Percentiles rank a stretch among this genome's conserved stretches.
These are phyloP conservation scores for Pythium monospermum DNA, from an alignment of 352 stramenopile genomes.

Conservation along the genomic window DNA sequence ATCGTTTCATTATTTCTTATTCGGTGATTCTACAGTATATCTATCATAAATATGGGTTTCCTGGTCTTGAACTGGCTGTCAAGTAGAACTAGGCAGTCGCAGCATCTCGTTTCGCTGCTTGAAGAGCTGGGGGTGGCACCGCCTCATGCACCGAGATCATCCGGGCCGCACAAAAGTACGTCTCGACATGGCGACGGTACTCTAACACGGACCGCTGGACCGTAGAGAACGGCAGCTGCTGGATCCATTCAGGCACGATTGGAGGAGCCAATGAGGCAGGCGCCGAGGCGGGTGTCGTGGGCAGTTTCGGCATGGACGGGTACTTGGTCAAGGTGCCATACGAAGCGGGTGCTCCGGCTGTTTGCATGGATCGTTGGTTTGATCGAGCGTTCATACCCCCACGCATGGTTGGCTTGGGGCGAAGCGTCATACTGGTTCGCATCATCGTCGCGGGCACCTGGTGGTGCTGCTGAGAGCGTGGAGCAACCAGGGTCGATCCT, in stretches of 20 bases:
- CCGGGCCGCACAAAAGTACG: slow-evolving; percentile 51
- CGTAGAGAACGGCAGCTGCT: slow-evolving; percentile 30
- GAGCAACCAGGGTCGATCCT: too few species aligned
- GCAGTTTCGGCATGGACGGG: slow-evolving; percentile 8
- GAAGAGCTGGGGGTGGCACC: slow-evolving; percentile 54
- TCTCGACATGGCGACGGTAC: slow-evolving; percentile 63
- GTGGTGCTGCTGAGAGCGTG: neutral
- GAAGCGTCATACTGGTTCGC: slow-evolving; percentile 17
- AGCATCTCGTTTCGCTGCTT: slow-evolving; percentile 2
- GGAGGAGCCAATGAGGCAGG: slow-evolving; percentile 8
- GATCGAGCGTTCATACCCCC: slow-evolving; percentile 3
- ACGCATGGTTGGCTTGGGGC: slow-evolving; percentile 7
- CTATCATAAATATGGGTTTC: too few species aligned
- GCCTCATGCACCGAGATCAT: slow-evolving; percentile 64
- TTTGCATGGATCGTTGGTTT: slow-evolving; percentile 5
- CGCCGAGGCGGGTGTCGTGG: slow-evolving; percentile 7
- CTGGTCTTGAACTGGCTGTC: too few species aligned
- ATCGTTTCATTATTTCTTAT: too few species aligned
- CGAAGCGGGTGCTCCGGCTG: too few species aligned
- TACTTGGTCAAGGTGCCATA: slow-evolving; percentile 9
- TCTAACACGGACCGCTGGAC: slow-evolving; percentile 55
- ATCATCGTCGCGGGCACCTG: neutral
- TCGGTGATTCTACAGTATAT: too few species aligned
- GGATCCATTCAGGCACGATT: slow-evolving; percentile 30
- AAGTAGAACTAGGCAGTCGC: neutral